These are phyloP conservation scores for Geotrichum phurueaensis DNA, from an alignment of 1,139 yeast genomes.

Conservation along the genomic window DNA sequence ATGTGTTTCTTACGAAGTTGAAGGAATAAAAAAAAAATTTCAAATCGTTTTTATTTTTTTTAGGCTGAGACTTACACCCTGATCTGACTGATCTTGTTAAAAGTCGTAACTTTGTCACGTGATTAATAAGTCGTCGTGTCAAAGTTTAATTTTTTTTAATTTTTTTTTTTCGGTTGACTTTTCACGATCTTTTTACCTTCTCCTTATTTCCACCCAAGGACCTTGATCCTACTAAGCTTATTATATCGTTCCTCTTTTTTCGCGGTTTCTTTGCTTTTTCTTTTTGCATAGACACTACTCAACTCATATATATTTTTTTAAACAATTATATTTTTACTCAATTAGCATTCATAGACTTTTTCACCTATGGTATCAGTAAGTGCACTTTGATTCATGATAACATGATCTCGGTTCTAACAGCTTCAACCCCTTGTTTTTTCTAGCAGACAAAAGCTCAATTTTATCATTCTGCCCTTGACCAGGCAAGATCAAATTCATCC, in stretches of 20 bases:
- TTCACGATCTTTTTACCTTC: not conserved
- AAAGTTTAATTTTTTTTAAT: not conserved
- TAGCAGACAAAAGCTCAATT: conserved; percentile 10
- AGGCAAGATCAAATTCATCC: conserved; percentile 21
- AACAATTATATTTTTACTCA: not conserved
- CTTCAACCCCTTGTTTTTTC: not conserved
- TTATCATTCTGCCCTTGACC: conserved; percentile 22
- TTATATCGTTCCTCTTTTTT: not conserved
- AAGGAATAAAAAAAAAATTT: not conserved
- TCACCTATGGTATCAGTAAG: conserved; percentile 9
- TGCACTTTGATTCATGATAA: not conserved
- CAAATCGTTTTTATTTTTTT: not conserved
- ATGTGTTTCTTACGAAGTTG: not conserved
- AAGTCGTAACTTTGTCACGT: too few species aligned
- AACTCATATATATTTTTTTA: too few species aligned
- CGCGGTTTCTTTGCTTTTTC: not conserved
- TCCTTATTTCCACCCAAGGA: not conserved
- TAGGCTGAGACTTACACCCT: not conserved
- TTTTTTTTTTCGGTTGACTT: not conserved
- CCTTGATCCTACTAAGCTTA: not conserved
- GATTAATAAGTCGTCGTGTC: not conserved
- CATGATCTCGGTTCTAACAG: not conserved
- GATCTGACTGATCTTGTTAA: not conserved
- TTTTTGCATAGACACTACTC: not conserved
- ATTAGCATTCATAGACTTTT: not conserved